These are phyloP conservation scores for Drechslerella stenobrocha DNA, from an alignment of 2,329 filamentous ascomycete species.

Conservation along the genomic window DNA sequence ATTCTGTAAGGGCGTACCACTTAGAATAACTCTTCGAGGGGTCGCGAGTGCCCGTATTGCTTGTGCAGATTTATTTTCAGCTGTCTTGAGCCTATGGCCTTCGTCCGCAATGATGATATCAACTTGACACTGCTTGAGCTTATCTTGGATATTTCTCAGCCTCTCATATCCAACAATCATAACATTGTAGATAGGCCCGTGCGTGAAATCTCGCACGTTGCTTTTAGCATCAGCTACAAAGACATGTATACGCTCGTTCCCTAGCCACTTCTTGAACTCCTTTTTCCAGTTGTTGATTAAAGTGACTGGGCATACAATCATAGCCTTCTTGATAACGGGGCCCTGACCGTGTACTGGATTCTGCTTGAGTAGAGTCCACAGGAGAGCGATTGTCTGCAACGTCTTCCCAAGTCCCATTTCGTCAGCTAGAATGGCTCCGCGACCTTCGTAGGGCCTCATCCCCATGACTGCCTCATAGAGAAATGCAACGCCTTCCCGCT, in stretches of 20 bases:
- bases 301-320: conserved; percentile 74
- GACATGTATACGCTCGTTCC: conserved; percentile 70
- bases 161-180: conserved; percentile 77
- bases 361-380: conserved; percentile 74
- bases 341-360: conserved; percentile 65
- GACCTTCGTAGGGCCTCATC: conserved; percentile 66
- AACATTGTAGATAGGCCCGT: conserved; percentile 68
- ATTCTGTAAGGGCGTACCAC: conserved; percentile 70
- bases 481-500: conserved; percentile 70
- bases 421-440: conserved; percentile 72
- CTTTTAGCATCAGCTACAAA: conserved; percentile 66
- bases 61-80: conserved; percentile 69
- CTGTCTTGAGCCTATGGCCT: conserved; percentile 68
- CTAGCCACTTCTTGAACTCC: conserved; percentile 74
- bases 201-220: conserved; percentile 69
- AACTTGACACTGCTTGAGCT: conserved; percentile 66
- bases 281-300: conserved; percentile 73
- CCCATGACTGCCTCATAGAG: conserved; percentile 78
- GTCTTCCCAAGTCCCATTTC: conserved; percentile 78
- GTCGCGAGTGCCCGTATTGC: conserved; percentile 69
- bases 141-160: conserved; percentile 62
- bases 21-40: conserved; percentile 65
- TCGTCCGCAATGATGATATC: conserved; percentile 74
- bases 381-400: conserved; percentile 69
- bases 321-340: conserved; percentile 69